Conservation (phyloP, 2,329 filamentous ascomycete species). For the Colletotrichum coccodes region DNA sequence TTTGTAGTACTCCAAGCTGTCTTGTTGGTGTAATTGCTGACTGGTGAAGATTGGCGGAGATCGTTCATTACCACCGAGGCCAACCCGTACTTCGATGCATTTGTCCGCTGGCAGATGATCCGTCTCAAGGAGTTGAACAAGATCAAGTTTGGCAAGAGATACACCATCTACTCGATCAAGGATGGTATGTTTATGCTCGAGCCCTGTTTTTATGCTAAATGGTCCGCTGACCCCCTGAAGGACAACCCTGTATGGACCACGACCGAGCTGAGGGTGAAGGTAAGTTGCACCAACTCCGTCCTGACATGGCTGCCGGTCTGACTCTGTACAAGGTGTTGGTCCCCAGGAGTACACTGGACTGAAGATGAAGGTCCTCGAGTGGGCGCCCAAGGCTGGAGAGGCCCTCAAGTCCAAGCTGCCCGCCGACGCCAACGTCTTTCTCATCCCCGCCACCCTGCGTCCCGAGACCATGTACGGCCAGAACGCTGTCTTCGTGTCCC, state of each 20-base stretch:
- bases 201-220: background rate
- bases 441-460: constrained; percentile 90
- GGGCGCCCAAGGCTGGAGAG: constrained; percentile 80
- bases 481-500: constrained; percentile 93
- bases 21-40: background rate
- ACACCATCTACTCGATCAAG: constrained; percentile 93
- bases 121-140: constrained; percentile 88
- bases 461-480: constrained; percentile 99
- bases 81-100: constrained; percentile 92
- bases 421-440: constrained; percentile 81
- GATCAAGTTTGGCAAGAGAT: constrained; percentile 92
- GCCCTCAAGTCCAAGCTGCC: constrained; percentile 82
- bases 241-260: constrained; percentile 59
- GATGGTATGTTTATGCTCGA: constrained; percentile 7
- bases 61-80: constrained; percentile 85
- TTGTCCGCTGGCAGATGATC: constrained; percentile 97
- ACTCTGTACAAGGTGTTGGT: constrained; percentile 31
- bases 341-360: constrained; percentile 77
- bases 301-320: too few species aligned
- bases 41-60: constrained; percentile 51
- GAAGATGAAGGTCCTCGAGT: constrained; percentile 91
- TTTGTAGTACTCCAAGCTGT: background rate
- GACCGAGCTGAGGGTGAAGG: constrained; percentile 58
- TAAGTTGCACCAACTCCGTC: background rate
- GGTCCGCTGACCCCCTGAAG: constrained; percentile 53